These are phyloP conservation scores for Codiaeum variegatum DNA, from an alignment of 441 rosid genomes.

Conservation along the genomic window DNA sequence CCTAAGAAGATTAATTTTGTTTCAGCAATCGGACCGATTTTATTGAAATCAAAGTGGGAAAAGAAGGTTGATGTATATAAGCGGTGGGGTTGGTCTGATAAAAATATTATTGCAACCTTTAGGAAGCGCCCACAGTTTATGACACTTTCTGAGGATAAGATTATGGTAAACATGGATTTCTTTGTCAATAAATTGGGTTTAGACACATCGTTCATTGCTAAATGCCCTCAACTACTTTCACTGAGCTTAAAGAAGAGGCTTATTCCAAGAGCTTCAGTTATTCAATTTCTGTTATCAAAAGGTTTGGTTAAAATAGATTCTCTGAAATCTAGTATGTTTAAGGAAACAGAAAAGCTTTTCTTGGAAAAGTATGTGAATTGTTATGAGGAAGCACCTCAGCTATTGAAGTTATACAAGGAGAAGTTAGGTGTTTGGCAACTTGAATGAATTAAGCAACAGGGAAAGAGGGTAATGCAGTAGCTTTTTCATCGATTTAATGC, in stretches of 20 bases:
- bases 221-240: background rate
- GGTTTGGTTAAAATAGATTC: background rate
- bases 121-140: background rate
- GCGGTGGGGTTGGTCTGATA: constrained; percentile 21
- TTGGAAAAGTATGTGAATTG: background rate
- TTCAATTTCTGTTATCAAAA: constrained; percentile 7
- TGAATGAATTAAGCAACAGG: background rate
- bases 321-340: background rate
- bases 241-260: constrained; percentile 22
- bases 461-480: background rate
- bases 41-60: constrained; percentile 4
- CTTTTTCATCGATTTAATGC: background rate
- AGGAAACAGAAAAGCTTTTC: background rate
- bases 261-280: constrained; percentile 17
- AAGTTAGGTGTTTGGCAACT: background rate
- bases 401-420: constrained; percentile 11
- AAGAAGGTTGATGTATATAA: constrained; percentile 3
- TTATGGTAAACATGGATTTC: constrained; percentile 20
- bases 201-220: constrained; percentile 7
- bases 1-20: constrained; percentile 7
- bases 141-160: background rate
- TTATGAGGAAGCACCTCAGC: constrained; percentile 10
- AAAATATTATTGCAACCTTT: constrained; percentile 6
- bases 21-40: background rate
- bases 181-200: constrained; percentile 14